These are phyloP conservation scores for Gautieria morchelliformis DNA, from an alignment of 768 basidiomycete species.

Conservation along the genomic window DNA sequence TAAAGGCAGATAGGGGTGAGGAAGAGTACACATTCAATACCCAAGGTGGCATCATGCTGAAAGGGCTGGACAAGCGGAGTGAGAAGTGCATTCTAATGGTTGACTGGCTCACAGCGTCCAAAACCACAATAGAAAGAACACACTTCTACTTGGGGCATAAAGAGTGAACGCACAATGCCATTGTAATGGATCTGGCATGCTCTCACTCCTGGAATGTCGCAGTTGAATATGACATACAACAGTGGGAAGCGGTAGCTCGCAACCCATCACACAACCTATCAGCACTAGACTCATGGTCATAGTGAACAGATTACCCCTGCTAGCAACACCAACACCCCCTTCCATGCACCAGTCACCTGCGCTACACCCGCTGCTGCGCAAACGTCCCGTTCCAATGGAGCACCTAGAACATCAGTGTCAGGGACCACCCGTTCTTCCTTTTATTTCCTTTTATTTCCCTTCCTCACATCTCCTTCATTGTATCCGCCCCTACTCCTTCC, in stretches of 20 bases:
- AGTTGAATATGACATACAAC: background rate
- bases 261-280: background rate
- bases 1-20: slow-evolving; percentile 14
- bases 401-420: too few species aligned
- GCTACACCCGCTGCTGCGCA: too few species aligned
- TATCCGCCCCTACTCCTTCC: too few species aligned
- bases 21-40: too few species aligned
- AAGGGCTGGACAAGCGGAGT: slow-evolving; percentile 14
- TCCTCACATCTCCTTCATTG: too few species aligned
- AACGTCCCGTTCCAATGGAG: too few species aligned
- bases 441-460: too few species aligned
- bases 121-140: background rate
- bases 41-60: slow-evolving; percentile 4
- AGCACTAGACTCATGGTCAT: background rate
- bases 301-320: background rate
- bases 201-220: background rate
- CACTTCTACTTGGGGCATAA: background rate
- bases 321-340: too few species aligned
- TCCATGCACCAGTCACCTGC: too few species aligned
- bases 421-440: too few species aligned
- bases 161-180: background rate
- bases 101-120: too few species aligned
- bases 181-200: background rate
- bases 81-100: slow-evolving; percentile 13
- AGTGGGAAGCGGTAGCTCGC: background rate